phyloP scores from a whole-genome alignment of 352 stramenopile genomes.

The Pythium myriotylum region DNA sequence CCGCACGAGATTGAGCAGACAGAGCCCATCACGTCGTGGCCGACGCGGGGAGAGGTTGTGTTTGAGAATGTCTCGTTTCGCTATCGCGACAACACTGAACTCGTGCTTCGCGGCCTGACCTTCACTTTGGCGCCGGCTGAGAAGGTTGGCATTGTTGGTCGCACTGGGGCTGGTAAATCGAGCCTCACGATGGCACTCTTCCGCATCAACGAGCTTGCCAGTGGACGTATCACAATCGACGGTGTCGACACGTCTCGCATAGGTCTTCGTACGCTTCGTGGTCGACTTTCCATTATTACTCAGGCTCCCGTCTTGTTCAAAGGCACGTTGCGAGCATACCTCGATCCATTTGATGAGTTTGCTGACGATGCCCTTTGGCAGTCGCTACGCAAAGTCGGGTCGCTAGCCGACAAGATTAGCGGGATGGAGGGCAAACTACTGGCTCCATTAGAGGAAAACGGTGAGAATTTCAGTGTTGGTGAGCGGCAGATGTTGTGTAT shows the following conservation, averaged over 20 bases:
- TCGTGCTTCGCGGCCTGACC: constrained; percentile 55
- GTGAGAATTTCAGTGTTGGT: constrained; percentile 93
- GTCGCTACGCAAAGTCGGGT: constrained; percentile 53
- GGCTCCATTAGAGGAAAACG: constrained; percentile 83
- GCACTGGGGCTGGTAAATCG: constrained; percentile 87
- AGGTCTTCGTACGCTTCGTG: constrained; percentile 84
- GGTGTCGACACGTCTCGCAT: constrained; percentile 88
- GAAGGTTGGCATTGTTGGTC: constrained; percentile 92
- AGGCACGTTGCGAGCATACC: constrained; percentile 90
- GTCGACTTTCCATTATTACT: constrained; percentile 94
- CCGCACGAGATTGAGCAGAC: constrained; percentile 29
- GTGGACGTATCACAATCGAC: constrained; percentile 91
- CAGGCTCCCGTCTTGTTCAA: constrained; percentile 93
- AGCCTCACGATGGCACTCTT: constrained; percentile 92
- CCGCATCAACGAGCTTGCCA: constrained; percentile 90
- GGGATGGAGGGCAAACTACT: constrained; percentile 49
- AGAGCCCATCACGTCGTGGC: constrained; percentile 77
- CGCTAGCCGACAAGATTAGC: constrained; percentile 64
- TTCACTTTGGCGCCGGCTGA: constrained; percentile 84
- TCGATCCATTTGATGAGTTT: constrained; percentile 92
- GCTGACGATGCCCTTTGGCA: constrained; percentile 68
- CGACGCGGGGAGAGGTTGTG: constrained; percentile 72
- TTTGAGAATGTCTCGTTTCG: constrained; percentile 93
- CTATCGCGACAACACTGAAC: constrained; percentile 80
- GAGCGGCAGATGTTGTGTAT: constrained; percentile 97